Base-by-base conservation (phyloP, 2,329 filamentous ascomycete species). In the Pseudogymnoascus sp. region DNA sequence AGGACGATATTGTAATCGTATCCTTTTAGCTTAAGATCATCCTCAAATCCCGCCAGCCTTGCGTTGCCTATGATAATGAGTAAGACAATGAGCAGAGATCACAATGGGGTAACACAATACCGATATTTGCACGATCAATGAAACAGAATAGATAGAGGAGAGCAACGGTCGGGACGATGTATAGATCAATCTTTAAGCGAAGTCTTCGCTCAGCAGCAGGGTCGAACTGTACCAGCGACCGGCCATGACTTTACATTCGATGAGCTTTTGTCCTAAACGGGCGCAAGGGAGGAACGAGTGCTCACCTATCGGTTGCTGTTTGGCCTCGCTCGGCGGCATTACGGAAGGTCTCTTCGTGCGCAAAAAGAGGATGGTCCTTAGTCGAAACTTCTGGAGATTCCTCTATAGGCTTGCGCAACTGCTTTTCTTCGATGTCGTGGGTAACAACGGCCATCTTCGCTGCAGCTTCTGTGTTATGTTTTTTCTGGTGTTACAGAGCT, bases 101-200 rank as follows among this genome's bases (percentile, higher is more conserved):
- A 47, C 6, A 8, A n/a, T 47, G 13, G 3, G 13, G 21, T 9
- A 26, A 15, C 7, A 47, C 42, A 23, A 26, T 70, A 86, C 87
- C 87, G 38, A 91, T 87, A 66, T 90, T 90, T 23, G 87, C 85
- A n/a, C 87, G 80, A 69, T 90, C 87, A 67, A 90, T 89, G 74
- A 89, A 90, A 75, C 87, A 89, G 69, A 90, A 89, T 0, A 90
- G 79, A 69, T 90, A 90, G 3, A 90, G 76, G 0, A 89, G 64
- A 0, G 86, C 76, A 0, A 89, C 86, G 0, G 84, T 88, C 0
- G 88, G 87, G 0, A 90, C 78, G 50, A 89, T 82, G 68, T 78
- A 82, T 5, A 88, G 68, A 68, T 90, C 87, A 59, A 90, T 85
- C 72, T 90, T 90, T 69, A 76, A 74, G 7, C 85, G 78, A 23